Evolutionary conservation across 164 flowering plant species (phyloP).

Genomic region (Vitis labrusca): DNA sequence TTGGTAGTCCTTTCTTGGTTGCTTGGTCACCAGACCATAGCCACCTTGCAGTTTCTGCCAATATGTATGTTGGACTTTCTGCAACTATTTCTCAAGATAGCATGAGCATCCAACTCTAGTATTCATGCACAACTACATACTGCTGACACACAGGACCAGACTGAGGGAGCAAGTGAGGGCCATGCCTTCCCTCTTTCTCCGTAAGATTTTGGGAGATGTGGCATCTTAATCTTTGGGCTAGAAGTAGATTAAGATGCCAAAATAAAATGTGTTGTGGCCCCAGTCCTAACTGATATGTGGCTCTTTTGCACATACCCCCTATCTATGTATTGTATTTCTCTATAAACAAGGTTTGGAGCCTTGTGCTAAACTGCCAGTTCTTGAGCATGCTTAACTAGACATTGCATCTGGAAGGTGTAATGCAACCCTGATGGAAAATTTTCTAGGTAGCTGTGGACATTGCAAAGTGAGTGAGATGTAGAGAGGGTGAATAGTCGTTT

Average conservation of each 20-base stretch:
- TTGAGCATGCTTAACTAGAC: too few relatives aligned
- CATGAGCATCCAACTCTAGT: too few relatives aligned
- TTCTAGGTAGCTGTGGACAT: not conserved
- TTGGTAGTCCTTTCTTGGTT: not conserved
- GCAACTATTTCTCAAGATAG: too few relatives aligned
- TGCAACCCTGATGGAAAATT: not conserved
- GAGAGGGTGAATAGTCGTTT: too few relatives aligned
- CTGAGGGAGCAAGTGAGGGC: not conserved
- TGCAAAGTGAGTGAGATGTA: too few relatives aligned
- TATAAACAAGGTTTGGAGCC: too few relatives aligned
- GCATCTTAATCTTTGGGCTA: not conserved
- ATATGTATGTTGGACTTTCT: not conserved
- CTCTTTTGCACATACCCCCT: not conserved
- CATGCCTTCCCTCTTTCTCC: not conserved
- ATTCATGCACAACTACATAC: not conserved
- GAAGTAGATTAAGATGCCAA: not conserved
- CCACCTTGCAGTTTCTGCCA: not conserved
- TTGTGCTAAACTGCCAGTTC: too few relatives aligned
- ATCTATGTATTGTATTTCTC: too few relatives aligned
- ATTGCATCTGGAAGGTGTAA: not conserved
- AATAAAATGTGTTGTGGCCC: not conserved
- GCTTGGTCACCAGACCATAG: not conserved
- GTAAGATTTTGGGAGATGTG: not conserved
- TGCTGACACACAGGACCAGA: not conserved
- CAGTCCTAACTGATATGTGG: not conserved